Base-by-base conservation (phyloP, 2,329 filamentous ascomycete genomes). In the Colletotrichum aenigma region DNA sequence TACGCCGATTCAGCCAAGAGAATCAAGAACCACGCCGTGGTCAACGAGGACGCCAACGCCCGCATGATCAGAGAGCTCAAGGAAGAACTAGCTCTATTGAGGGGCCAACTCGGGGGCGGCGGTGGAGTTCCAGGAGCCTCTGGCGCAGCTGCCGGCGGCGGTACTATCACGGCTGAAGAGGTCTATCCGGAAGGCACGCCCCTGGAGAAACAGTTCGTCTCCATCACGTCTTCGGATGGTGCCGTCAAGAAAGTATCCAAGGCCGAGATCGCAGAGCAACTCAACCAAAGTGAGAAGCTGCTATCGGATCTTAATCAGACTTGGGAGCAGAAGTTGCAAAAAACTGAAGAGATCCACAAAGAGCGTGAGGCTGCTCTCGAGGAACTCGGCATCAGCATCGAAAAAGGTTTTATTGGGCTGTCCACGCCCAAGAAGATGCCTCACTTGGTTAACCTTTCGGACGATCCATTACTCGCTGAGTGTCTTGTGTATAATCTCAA, bases 341-440 rank as follows among this genome's bases (percentile, higher is more conserved):
- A 97, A 86, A 99, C 97, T 0, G 97, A 99, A 84, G 93, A 96
- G 79, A 98, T 99, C 71, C 97, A 99, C 88, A 98, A 98, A 83
- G 97, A 99, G 85, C 93, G 97, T 79, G 97, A 99, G 85, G 93
- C 96, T 64, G 97, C 97, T 12, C 88, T 99, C 61, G 97, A 99
- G 86, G 97, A 99, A 84, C 90, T 99, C 58, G 97, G 97, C 78
- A 98, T 99, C 85, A 98, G 96, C 84, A 99, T 99, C 79, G 97
- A 99, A 83, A 99, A 99, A 84, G 97, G 97, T 8, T 98, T 98
- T 81, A 93, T 99, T 76, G 97, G 97, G 16, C 88, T 99, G 76
- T 96, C 95, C 76, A 98, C 96, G 24, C 97, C 97, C 1, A 99
- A 99, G 87, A 98, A 98, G 86, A 99, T 98, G 95, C 97, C 97